Percentiles rank a stretch among this genome's conserved stretches.
These are phyloP conservation scores for Diaporthe citri DNA, from an alignment of 2,329 filamentous ascomycete genomes.

Conservation along the genomic window DNA sequence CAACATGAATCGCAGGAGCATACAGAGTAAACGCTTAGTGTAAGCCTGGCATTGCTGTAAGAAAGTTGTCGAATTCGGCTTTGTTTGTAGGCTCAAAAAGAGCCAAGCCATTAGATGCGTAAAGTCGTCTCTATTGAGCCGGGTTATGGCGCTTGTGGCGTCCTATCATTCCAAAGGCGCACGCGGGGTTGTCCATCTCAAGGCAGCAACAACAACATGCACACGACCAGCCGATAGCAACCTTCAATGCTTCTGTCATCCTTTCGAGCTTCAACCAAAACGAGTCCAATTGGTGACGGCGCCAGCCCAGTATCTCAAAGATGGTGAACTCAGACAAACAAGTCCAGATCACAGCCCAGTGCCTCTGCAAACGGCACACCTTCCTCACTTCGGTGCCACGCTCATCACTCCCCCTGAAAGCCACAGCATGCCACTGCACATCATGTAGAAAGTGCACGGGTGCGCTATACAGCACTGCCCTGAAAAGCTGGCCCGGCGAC, in stretches of 20 bases:
- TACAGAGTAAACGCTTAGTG: neutral
- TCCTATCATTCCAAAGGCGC: neutral
- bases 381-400: slow-evolving; percentile 52
- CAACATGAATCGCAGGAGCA: neutral
- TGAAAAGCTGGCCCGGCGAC: slow-evolving; percentile 53
- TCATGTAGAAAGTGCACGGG: slow-evolving; percentile 63
- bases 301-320: neutral
- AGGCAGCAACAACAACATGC: neutral
- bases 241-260: neutral
- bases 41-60: no score
- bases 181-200: neutral
- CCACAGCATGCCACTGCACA: slow-evolving; percentile 59
- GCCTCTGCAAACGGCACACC: slow-evolving; percentile 58
- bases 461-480: slow-evolving; percentile 53
- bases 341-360: slow-evolving; percentile 53
- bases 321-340: slow-evolving; percentile 20
- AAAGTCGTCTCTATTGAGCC: neutral
- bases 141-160: neutral
- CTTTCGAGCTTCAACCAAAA: neutral
- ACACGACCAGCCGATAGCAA: neutral
- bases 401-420: slow-evolving; percentile 56
- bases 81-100: neutral
- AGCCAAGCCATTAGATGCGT: neutral
- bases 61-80: neutral
- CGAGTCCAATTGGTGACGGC: accelerated